phyloP scores from a whole-genome alignment of 2,329 filamentous ascomycete genomes.

The Sclerotinia sclerotiorum region DNA sequence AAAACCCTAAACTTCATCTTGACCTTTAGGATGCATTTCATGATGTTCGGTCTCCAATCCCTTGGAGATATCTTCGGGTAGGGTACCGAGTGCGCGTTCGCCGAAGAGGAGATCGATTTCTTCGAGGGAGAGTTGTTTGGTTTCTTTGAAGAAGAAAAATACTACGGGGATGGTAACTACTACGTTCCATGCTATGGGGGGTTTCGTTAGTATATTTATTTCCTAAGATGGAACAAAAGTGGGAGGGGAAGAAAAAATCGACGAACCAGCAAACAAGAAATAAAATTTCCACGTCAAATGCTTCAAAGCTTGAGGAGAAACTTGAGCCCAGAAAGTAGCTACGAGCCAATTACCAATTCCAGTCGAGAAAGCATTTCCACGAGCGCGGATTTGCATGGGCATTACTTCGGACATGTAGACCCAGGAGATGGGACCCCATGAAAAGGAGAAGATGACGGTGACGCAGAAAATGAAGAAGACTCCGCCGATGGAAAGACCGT shows the following conservation, averaged over 20 bases:
- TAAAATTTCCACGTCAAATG: slow-evolving; percentile 56
- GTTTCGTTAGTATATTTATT: background rate
- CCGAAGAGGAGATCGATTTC: slow-evolving; percentile 40
- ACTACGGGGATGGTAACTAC: slow-evolving; percentile 41
- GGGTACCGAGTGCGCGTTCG: slow-evolving; percentile 46
- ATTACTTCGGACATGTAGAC: slow-evolving; percentile 67
- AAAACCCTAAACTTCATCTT: slow-evolving; percentile 8
- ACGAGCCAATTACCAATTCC: slow-evolving; percentile 60
- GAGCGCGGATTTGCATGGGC: slow-evolving; percentile 63
- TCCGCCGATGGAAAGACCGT: slow-evolving; percentile 56
- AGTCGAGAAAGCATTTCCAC: slow-evolving; percentile 57
- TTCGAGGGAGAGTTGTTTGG: slow-evolving; percentile 38
- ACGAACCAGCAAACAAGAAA: slow-evolving; percentile 51
- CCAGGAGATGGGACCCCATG: slow-evolving; percentile 61
- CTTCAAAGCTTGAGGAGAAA: slow-evolving; percentile 53
- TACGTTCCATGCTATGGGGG: slow-evolving; percentile 31
- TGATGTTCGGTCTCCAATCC: slow-evolving; percentile 18
- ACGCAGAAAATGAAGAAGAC: slow-evolving; percentile 67
- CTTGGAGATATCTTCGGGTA: slow-evolving; percentile 47
- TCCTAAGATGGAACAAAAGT: too few relatives aligned
- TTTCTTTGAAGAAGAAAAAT: slow-evolving; percentile 41
- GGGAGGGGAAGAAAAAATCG: background rate
- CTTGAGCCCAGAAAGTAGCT: slow-evolving; percentile 58
- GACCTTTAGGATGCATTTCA: slow-evolving; percentile 21
- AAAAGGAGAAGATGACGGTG: slow-evolving; percentile 58